These are phyloP conservation scores for Penstemon newberryi DNA, from an alignment of 257 asterid species.

Conservation along the genomic window DNA sequence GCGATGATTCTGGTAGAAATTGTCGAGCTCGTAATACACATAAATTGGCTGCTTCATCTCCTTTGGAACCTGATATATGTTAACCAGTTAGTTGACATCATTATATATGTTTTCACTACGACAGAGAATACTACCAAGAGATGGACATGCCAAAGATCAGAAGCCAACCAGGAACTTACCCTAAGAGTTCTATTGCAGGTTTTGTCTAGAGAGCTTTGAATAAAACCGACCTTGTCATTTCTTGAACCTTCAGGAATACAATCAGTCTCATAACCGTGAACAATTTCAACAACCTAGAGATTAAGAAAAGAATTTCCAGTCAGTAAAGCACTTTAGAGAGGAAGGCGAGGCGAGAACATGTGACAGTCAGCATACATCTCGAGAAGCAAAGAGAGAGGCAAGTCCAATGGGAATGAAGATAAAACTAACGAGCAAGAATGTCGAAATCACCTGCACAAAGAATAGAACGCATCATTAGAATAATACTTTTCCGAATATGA, in stretches of 20 bases:
- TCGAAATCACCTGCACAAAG: conserved; percentile 42
- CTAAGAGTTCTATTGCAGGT: conserved; percentile 41
- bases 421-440: conserved; percentile 46
- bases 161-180: conserved; percentile 32
- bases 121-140: conserved; percentile 7
- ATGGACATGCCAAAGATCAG: conserved; percentile 1
- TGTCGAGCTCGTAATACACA: conserved; percentile 68
- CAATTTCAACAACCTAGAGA: conserved; percentile 58
- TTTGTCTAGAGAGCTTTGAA: conserved; percentile 37
- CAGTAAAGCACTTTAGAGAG: neutral
- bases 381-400: conserved; percentile 56
- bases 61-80: conserved; percentile 45
- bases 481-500: neutral
- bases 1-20: conserved; percentile 70
- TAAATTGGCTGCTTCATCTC: conserved; percentile 56
- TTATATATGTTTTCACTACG: neutral
- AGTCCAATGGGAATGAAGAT: conserved; percentile 60
- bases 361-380: conserved; percentile 38
- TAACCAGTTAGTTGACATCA: conserved; percentile 22
- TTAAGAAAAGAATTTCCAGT: conserved; percentile 16
- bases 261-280: conserved; percentile 50
- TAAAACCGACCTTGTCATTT: conserved; percentile 42
- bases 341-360: neutral
- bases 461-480: conserved; percentile 19
- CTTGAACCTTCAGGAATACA: conserved; percentile 44